Base-by-base conservation (phyloP, 495 filamentous ascomycete genomes). In the Penicillium odoratum region DNA sequence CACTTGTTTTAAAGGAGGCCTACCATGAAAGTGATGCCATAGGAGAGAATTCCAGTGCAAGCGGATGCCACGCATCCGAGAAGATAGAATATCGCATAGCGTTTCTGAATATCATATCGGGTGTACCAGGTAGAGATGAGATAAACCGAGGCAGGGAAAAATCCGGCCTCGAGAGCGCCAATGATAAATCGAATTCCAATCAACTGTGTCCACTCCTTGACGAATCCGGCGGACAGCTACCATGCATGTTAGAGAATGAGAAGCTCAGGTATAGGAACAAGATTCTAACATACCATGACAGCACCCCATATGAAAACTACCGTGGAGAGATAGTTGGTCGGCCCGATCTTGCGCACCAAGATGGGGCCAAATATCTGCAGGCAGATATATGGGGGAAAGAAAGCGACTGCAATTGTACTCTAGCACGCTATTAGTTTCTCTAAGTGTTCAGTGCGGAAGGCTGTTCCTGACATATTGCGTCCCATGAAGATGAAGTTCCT, bases 31-130 rank as follows among this genome's bases (percentile, higher is more conserved):
- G 80, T 81, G 36, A 85, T 68, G 9, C 83, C 83, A 51, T 78
- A 85, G 18, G 83, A 81, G 10, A 87, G 60, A 48, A 87, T 83
- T 56, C 83, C 83, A 0, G 74, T 72, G 64, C 83, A 83, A 10
- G 78, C 84, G 11, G 78, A 75, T 6, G 84, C 83, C 4, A 83
- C 67, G 48, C 73, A 81, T 16, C 82, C 82, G 29, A 84, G 67
- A 8, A 85, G 65, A 61, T 85, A 86, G 63, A 86, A 87, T 43
- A 76, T 61, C 4, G 81, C 75, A 60, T 83, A 83, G n/a, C 84
- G 77, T 64, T 83, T 61, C 18, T 64, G 61, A 40, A 60, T 62
- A 11, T 61, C 53, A 62, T 55, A 85, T 50, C 83, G 63, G 4
- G 78, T 79, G 60, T 85, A 85, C 82, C 83, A 85, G 2, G 78